Evolutionary conservation across 176 grass and related monocot species (phyloP), one percentile per base, ranked within the genome.

Genomic region (Oryza australiensis): DNA sequence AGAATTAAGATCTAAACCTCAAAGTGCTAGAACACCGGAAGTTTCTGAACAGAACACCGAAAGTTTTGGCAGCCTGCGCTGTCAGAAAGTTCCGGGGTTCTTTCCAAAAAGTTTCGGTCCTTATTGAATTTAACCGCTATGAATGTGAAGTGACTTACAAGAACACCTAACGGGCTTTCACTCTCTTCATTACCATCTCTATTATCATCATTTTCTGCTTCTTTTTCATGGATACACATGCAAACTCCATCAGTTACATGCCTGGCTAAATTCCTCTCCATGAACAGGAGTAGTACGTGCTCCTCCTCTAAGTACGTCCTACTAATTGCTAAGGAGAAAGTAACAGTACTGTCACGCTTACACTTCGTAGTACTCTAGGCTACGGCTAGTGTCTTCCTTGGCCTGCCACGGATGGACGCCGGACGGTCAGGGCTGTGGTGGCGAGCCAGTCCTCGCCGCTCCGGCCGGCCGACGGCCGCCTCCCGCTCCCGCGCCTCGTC

Each of bases 401-500:
- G 72, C 20, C 66, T 53, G 34, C 68, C 73, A 6, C 73, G 71
- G 78, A 68, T 72, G 65, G 81, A 70, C n/a, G 87, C n/a, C 55
- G 55, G 7, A 35, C 12, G 75, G 29, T 74, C 68, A 20, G 27
- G 74, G 70, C 78, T 81, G 43, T 57, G 78, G 68, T 68, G 83
- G 46, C 41, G 78, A 57, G 83, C 57, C 45, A 72, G 34, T 0
- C 83, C 70, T 12, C 66, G 78, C 66, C 72, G 69, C 53, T 68
- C 87, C 62, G 55, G 55, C 55, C 78, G 69, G 59, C 27, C 33
- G 3, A 24, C 15, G 13, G 59, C 46, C 34, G 49, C 70, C 26
- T 88, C 68, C 1, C 65, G 73, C 66, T 89, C 80, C 22, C 73
- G 76, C 20, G 72, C 80, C 51, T 90, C 87, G 83, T 93, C 91